Percentiles rank a stretch among this genome's conserved stretches.
phyloP scores from a whole-genome alignment of 1,284 basidiomycete genomes.

The Ustilago nuda region DNA sequence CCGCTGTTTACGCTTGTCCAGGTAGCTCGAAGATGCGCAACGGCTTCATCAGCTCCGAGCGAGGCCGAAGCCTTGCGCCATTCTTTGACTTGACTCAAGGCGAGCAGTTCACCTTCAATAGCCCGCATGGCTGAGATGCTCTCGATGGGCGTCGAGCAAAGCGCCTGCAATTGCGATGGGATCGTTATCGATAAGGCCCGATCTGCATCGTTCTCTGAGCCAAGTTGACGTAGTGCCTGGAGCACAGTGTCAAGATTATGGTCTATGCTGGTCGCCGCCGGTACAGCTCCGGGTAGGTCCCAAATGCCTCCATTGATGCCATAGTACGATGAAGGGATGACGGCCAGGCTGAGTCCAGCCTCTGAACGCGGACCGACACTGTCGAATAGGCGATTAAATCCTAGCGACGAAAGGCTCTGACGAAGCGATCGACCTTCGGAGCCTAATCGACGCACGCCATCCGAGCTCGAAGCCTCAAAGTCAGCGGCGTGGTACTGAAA shows the following conservation, averaged over 20 bases:
- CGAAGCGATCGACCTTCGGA: conserved; percentile 11
- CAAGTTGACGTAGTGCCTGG: conserved; percentile 74
- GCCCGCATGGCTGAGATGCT: conserved; percentile 31
- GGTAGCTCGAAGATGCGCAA: conserved; percentile 22
- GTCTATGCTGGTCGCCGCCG: conserved; percentile 20
- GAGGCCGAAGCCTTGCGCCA: conserved; percentile 33
- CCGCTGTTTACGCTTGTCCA: conserved; percentile 20
- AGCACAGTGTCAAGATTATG: conserved; percentile 81
- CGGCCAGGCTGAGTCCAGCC: not conserved
- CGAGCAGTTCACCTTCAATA: conserved; percentile 41
- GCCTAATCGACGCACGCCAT: not conserved
- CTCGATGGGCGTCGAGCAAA: conserved; percentile 41
- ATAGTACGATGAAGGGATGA: conserved; percentile 66
- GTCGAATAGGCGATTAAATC: conserved; percentile 84
- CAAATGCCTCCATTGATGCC: conserved; percentile 92
- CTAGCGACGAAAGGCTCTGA: conserved; percentile 79
- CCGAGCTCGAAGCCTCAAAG: conserved; percentile 72
- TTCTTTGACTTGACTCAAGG: conserved; percentile 44
- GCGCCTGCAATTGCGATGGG: conserved; percentile 33
- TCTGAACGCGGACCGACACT: conserved; percentile 20
- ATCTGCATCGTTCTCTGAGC: conserved; percentile 26
- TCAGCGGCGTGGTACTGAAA: conserved; percentile 89
- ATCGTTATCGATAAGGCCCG: conserved; percentile 24
- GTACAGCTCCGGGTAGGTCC: conserved; percentile 73
- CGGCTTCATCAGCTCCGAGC: conserved; percentile 37